A percentile compares a stretch with the other conserved stretches of the same genome.
Conservation (phyloP, 1,284 basidiomycete genomes). For the Anthracocystis setariae region DNA sequence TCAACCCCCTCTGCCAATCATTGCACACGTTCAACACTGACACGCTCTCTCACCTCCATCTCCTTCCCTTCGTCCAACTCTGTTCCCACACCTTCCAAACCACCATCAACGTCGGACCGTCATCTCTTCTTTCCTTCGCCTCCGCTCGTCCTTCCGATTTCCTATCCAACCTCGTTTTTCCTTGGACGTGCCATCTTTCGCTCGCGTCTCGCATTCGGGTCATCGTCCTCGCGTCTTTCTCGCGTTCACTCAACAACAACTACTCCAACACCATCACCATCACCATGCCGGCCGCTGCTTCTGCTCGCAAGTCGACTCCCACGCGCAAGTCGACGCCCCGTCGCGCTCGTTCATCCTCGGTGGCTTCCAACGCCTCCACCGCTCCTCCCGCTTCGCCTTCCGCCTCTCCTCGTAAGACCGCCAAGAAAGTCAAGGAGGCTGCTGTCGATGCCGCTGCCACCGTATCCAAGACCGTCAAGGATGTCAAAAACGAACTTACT, state of each 20-base stretch:
- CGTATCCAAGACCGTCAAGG: constrained; percentile 22
- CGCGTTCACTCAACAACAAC: not conserved
- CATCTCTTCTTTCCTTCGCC: constrained; percentile 2
- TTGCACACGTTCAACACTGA: constrained; percentile 1
- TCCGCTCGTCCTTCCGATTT: not conserved
- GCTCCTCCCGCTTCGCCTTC: constrained; percentile 39
- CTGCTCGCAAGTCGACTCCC: constrained; percentile 42
- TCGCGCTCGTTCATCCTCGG: constrained; percentile 60
- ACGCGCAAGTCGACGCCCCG: constrained; percentile 60
- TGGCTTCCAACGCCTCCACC: constrained; percentile 57
- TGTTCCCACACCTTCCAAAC: not conserved
- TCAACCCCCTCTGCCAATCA: too few species aligned
- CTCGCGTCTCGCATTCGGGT: constrained; percentile 19
- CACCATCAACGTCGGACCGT: not conserved
- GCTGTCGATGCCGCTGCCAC: constrained; percentile 21
- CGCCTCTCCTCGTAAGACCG: constrained; percentile 43
- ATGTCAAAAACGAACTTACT: constrained; percentile 25
- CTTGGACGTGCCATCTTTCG: constrained; percentile 7
- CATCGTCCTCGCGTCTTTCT: not conserved
- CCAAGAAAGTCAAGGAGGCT: constrained; percentile 39
- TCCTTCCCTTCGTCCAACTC: constrained; percentile 9
- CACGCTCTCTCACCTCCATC: constrained; percentile 19
- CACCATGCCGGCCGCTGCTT: constrained; percentile 44
- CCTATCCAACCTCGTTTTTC: not conserved
- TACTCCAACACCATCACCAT: too few species aligned